Percentiles rank a stretch among this genome's conserved stretches.
Evolutionary conservation across 2,329 filamentous ascomycete species (phyloP).

Genomic region (Trichoderma pleuroti): DNA sequence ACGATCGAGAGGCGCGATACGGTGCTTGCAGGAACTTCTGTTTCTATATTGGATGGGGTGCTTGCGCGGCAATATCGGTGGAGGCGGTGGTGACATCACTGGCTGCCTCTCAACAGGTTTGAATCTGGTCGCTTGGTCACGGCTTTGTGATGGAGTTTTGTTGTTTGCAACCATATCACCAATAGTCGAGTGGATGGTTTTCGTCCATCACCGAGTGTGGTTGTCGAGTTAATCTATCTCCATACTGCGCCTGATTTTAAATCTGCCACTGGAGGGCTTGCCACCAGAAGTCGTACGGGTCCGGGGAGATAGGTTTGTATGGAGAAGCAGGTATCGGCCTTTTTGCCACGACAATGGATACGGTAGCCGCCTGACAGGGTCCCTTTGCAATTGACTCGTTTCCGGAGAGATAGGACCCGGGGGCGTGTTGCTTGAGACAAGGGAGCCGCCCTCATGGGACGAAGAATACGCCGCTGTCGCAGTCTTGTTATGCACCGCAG

Average conservation of each 20-base stretch:
- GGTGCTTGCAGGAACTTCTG: slow-evolving; percentile 15
- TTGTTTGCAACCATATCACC: not conserved
- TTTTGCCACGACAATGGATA: slow-evolving; percentile 12
- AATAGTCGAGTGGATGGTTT: not conserved
- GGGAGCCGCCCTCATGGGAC: not conserved
- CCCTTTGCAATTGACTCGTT: slow-evolving; percentile 3
- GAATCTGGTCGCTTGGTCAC: not conserved
- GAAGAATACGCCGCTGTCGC: not conserved
- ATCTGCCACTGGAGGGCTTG: not conserved
- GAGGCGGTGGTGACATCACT: slow-evolving; percentile 3
- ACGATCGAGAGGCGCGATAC: not conserved
- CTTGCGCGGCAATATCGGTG: not conserved
- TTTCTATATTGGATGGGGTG: slow-evolving; percentile 1
- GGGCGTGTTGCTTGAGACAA: not conserved
- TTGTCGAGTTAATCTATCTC: not conserved
- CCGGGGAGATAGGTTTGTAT: not conserved
- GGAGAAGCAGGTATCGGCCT: not conserved
- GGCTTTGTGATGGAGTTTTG: not conserved
- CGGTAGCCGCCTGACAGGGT: not conserved
- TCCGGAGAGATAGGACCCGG: not conserved
- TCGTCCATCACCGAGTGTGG: not conserved
- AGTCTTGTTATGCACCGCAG: not conserved
- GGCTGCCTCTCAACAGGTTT: not conserved
- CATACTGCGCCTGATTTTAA: not conserved
- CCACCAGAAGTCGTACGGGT: not conserved